These are phyloP conservation scores for Datura wrightii DNA, from an alignment of 257 asterid species.

Conservation along the genomic window DNA sequence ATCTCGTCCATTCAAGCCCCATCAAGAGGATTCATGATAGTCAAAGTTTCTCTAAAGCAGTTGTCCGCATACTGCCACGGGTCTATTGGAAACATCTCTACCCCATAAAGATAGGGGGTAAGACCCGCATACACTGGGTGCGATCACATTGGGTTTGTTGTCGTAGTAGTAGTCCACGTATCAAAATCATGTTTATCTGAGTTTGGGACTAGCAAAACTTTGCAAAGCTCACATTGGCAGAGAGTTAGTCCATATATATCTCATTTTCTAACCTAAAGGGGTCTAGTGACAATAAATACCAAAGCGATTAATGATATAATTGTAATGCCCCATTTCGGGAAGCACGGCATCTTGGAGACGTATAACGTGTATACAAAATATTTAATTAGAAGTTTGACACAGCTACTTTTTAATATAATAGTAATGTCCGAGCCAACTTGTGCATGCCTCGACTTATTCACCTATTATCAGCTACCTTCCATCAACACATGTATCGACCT, in stretches of 20 bases:
- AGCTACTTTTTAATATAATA: not conserved
- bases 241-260: not conserved
- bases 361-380: not conserved
- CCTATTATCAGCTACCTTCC: not conserved
- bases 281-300: not conserved
- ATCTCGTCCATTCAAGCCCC: not conserved
- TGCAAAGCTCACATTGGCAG: not conserved
- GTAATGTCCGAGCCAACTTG: not conserved
- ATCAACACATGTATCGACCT: not conserved
- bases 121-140: not conserved
- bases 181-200: not conserved
- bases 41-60: not conserved
- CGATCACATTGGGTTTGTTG: not conserved
- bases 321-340: not conserved
- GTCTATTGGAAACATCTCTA: not conserved
- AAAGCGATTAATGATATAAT: not conserved
- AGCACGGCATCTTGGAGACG: not conserved
- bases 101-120: not conserved
- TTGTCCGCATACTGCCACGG: not conserved
- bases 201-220: not conserved
- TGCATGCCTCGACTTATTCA: not conserved
- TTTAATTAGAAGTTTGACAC: not conserved
- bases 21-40: not conserved
- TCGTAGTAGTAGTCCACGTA: not conserved
- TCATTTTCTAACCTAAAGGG: not conserved